Conservation (phyloP, 2,329 filamentous ascomycete genomes). For the Epichloe elymi region DNA sequence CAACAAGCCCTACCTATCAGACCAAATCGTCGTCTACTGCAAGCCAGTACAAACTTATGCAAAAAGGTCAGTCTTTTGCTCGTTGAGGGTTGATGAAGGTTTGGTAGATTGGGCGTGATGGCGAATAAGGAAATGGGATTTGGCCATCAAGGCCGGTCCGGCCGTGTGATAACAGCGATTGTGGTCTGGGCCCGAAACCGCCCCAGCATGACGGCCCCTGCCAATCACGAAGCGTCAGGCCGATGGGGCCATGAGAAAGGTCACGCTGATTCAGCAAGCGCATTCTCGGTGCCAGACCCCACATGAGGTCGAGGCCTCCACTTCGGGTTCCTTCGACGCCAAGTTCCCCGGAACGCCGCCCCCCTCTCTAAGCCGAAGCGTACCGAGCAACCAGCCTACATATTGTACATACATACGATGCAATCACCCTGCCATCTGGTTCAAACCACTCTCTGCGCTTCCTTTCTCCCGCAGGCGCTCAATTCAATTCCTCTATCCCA, state of each 20-base stretch:
- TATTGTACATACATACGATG: background rate
- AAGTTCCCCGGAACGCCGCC: conserved; percentile 7
- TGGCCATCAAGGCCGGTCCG: conserved; percentile 11
- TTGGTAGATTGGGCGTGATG: conserved; percentile 5
- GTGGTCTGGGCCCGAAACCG: background rate
- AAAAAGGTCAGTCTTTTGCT: background rate
- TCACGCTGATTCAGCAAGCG: background rate
- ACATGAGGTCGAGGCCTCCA: background rate
- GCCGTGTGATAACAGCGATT: background rate
- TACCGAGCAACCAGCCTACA: conserved; percentile 15
- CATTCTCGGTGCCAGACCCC: background rate
- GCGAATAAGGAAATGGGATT: conserved; percentile 12
- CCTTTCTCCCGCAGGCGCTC: conserved; percentile 1
- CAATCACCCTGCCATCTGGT: background rate
- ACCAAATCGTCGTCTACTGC: background rate
- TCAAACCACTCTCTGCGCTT: background rate
- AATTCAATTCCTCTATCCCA: background rate
- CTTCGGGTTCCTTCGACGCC: conserved; percentile 2
- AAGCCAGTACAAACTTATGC: background rate
- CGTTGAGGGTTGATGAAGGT: background rate
- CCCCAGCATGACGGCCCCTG: conserved; percentile 1
- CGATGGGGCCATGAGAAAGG: conserved; percentile 5
- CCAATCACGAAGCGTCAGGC: conserved; percentile 12
- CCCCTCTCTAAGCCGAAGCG: conserved; percentile 25
- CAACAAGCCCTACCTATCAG: background rate